These are phyloP conservation scores for Phialophora verrucosa DNA, from an alignment of 2,329 filamentous ascomycete species.

Conservation along the genomic window DNA sequence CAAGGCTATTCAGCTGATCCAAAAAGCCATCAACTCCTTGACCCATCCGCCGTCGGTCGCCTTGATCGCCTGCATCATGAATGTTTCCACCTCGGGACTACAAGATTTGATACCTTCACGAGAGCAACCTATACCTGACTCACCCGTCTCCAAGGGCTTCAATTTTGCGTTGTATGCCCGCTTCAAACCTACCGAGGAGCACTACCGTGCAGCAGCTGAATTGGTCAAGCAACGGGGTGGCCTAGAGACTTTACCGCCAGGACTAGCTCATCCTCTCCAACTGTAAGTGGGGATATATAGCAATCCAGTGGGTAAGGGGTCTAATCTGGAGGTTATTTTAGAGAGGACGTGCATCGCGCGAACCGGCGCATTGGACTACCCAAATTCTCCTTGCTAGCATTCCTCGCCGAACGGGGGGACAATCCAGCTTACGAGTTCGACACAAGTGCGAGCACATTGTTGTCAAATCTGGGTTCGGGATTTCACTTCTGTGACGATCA, in stretches of 20 bases:
- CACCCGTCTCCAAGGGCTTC: conserved; percentile 16
- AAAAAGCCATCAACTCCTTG: conserved; percentile 4
- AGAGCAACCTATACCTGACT: conserved; percentile 3
- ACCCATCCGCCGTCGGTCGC: conserved; percentile 1
- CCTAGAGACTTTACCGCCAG: conserved; percentile 10
- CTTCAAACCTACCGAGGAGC: conserved; percentile 6
- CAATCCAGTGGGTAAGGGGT: neutral
- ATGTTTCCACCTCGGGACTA: conserved; percentile 10
- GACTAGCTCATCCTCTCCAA: conserved; percentile 13
- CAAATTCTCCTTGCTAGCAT: conserved; percentile 12
- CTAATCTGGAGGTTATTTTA: neutral
- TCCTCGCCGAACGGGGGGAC: conserved; percentile 1
- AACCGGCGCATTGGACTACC: neutral
- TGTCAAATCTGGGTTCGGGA: conserved; percentile 4
- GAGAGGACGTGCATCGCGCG: neutral
- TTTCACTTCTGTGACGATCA: neutral
- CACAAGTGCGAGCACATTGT: neutral
- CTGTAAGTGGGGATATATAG: conserved; percentile 11
- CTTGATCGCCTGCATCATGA: conserved; percentile 17
- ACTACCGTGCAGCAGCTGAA: conserved; percentile 8
- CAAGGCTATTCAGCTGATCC: conserved; percentile 7
- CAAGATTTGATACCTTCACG: neutral
- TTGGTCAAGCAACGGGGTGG: conserved; percentile 16
- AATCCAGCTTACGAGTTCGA: neutral
- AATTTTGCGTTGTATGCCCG: conserved; percentile 12